Conservation (phyloP, 306 rosid species). For the Cicer arietinum region DNA sequence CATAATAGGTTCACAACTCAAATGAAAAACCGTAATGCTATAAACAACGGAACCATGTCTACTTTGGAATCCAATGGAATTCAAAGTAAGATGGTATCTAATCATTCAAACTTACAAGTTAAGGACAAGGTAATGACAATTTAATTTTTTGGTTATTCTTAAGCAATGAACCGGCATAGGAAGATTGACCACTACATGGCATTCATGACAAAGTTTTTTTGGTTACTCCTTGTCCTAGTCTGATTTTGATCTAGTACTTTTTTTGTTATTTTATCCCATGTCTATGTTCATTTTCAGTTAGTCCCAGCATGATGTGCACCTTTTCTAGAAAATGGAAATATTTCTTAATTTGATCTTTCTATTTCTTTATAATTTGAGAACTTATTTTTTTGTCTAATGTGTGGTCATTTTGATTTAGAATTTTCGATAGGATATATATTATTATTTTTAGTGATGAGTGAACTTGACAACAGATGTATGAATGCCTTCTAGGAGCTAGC, state of each 20-base stretch:
- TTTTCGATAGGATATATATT: slow-evolving; percentile 32
- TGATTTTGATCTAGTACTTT: slow-evolving; percentile 15
- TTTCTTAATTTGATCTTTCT: background rate
- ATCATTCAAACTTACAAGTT: slow-evolving; percentile 58
- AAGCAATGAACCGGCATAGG: slow-evolving; percentile 6
- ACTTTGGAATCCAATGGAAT: slow-evolving; percentile 50
- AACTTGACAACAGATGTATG: slow-evolving; percentile 98
- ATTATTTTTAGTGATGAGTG: slow-evolving; percentile 74
- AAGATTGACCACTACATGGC: slow-evolving; percentile 34
- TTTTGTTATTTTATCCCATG: background rate
- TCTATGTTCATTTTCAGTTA: slow-evolving; percentile 10
- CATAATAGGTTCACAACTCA: slow-evolving; percentile 62
- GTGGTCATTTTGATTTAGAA: slow-evolving; percentile 25
- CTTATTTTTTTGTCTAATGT: slow-evolving; percentile 13
- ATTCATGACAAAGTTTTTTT: slow-evolving; percentile 8
- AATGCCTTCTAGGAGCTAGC: slow-evolving; percentile 99
- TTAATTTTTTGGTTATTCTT: slow-evolving; percentile 46
- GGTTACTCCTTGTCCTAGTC: slow-evolving; percentile 1
- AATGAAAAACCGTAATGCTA: slow-evolving; percentile 55
- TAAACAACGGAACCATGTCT: slow-evolving; percentile 65
- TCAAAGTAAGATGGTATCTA: slow-evolving; percentile 57
- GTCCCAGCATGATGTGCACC: slow-evolving; percentile 15
- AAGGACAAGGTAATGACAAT: slow-evolving; percentile 66
- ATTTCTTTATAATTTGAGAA: slow-evolving; percentile 10
- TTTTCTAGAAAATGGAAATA: background rate